Base-by-base conservation (phyloP, 352 stramenopile genomes). In the Achlya hypogyna region DNA sequence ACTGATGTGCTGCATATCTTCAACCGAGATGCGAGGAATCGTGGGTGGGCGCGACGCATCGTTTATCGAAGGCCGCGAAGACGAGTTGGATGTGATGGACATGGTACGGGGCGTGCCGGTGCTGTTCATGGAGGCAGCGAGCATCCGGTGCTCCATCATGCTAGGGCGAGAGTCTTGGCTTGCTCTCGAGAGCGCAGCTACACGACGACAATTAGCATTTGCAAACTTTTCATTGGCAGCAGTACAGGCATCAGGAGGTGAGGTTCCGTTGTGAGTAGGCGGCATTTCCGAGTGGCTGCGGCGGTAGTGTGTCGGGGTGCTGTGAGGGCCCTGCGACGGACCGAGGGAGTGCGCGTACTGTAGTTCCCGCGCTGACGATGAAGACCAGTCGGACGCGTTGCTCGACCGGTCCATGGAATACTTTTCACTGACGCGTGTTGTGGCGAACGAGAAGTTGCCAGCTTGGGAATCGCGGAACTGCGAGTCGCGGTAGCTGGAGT, bases 281-380 rank as follows among this genome's bases (percentile, higher is more conserved):
- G 52, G 27, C 34, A 53, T 65, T 40, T 65, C 59, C 59, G 59
- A 65, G 16, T 65, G 59, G 23, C 59, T 65, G 27, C 59, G 35
- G 10, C 59, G 59, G 47, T 65, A 65, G 29, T 54, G 23, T 64
- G 56, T 53, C 23, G 56, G 27, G 9, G 31, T 52, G 31, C 22
- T 25, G 22, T 1, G n/a, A 18, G 29, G 56, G 12, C 35, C 16
- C 23, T 1, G 14, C n/a, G 42, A 32, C 18, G 56, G 42, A 62
- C 16, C 29, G 23, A 54, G 59, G 20, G 56, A 49, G 8, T 18
- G 28, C 27, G 14, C 18, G 59, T 65, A 25, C 22, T 63, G 53
- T 31, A 22, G n/a, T 29, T 63, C 34, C 20, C 53, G 25, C 53
- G 53, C 18, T 25, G 49, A 56, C 49, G 49, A 56, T 25, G 49